A percentile compares a stretch with the other conserved stretches of the same genome.
Conservation (phyloP, 441 rosid genomes). For the Mallotus japonicus region DNA sequence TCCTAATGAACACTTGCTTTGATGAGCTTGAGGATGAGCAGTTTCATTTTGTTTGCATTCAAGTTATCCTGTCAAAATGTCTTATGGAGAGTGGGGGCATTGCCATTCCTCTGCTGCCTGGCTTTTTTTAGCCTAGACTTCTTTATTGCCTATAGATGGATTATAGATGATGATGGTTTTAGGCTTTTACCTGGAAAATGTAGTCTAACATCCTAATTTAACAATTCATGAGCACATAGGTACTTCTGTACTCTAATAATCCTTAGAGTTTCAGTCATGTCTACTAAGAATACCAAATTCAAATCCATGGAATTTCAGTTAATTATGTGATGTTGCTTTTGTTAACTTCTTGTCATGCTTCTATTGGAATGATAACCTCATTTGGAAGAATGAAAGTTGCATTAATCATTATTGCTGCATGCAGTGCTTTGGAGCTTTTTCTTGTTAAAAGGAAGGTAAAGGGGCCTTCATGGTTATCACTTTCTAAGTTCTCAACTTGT, state of each 20-base stretch:
- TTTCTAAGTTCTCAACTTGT: constrained; percentile 69
- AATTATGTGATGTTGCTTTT: constrained; percentile 1
- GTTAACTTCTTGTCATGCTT: constrained; percentile 13
- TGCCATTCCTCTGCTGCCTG: neutral
- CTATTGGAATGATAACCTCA: neutral
- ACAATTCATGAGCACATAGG: neutral
- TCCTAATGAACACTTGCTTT: neutral
- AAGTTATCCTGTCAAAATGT: neutral
- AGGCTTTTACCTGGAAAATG: neutral
- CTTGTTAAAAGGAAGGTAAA: constrained; percentile 82
- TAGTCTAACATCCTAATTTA: neutral
- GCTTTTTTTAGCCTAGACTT: neutral
- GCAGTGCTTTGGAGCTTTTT: constrained; percentile 97
- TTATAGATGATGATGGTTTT: neutral
- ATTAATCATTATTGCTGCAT: constrained; percentile 24
- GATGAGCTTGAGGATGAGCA: neutral
- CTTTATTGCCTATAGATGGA: neutral
- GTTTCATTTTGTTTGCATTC: neutral
- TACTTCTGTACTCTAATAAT: neutral
- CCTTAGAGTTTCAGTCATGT: neutral
- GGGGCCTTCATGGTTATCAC: constrained; percentile 93
- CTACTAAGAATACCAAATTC: neutral
- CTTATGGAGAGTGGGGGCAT: neutral
- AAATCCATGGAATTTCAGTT: neutral
- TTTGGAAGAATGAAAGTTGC: constrained; percentile 3